Base-by-base conservation (phyloP, 208 protist species). In the Trypanosoma avium region DNA sequence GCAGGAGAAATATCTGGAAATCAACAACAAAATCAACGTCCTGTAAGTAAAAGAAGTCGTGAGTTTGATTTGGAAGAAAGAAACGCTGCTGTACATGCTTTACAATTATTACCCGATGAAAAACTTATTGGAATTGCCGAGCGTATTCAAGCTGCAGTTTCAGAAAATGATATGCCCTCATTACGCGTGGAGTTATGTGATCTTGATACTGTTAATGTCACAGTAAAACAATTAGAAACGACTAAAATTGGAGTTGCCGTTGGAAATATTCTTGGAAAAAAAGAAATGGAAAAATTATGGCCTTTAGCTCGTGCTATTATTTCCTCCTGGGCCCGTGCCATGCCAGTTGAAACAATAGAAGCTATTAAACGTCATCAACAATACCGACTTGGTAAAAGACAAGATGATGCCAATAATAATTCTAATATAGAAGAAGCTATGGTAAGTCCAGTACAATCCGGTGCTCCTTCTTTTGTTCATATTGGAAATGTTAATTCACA, bases 211-310 rank as follows among this genome's bases (percentile, higher is more conserved):
- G 81, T 92, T 21, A 75, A 77, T 38, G 83, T 89, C 8, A 68
- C 50, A 27, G 70, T 82, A 32, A 26, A 19, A 5, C 75, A 94
- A 50, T 72, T 94, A 52, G 67, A 81, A 48, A 73, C 67, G 10
- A 92, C 82, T 21, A 75, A 84, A 53, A 87, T 94, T 64, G 88
- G 88, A 10, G 79, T 90, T 38, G 84, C 88, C 0, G 79, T 94
- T 0, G 84, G 82, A 10, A 78, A 66, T 38, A 74, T 92, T 53
- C 65, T 90, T 22, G 79, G 73, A 27, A 58, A 61, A 12, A 50
- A 70, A 10, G 71, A 62, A 24, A 70, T 79, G 33, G 58, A 73
- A 36, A 74, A 77, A 7, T 61, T 92, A 32, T 90, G 88, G 85
- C 75, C 84, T 12, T 73, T 94, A 3, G 67, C 81, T 0, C 73